phyloP scores from a whole-genome alignment of 495 filamentous ascomycete genomes.

The Aspergillus taichungensis region DNA sequence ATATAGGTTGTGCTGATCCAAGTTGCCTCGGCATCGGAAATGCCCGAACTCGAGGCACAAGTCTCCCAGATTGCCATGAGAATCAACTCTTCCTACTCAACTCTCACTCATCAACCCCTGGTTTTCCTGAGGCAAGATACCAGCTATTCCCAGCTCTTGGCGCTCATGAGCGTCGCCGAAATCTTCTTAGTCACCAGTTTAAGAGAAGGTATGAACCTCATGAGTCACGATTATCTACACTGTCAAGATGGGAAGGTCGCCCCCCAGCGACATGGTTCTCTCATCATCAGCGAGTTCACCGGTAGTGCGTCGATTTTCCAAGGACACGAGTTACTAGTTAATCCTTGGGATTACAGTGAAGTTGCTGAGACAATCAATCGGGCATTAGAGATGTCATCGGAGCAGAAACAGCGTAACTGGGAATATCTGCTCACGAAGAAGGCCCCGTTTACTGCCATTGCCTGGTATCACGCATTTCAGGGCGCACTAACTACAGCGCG shows the following conservation, averaged over 20 bases:
- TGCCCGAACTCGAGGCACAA: constrained; percentile 68
- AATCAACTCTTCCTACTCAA: constrained; percentile 75
- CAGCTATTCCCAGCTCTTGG: constrained; percentile 74
- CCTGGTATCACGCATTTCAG: constrained; percentile 62
- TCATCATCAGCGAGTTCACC: constrained; percentile 93
- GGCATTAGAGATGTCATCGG: constrained; percentile 64
- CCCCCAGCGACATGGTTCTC: constrained; percentile 65
- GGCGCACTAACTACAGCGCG: constrained; percentile 51
- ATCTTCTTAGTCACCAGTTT: constrained; percentile 79
- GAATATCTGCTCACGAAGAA: constrained; percentile 58
- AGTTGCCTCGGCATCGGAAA: constrained; percentile 70
- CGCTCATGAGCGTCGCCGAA: constrained; percentile 72
- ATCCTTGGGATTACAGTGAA: constrained; percentile 82
- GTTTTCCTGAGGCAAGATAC: constrained; percentile 90
- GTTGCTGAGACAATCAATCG: constrained; percentile 69
- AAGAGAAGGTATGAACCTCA: constrained; percentile 87
- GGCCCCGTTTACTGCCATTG: constrained; percentile 60
- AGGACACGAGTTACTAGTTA: constrained; percentile 60
- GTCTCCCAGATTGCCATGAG: constrained; percentile 80
- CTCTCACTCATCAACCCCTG: constrained; percentile 72
- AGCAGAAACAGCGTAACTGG: constrained; percentile 65
- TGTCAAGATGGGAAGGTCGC: constrained; percentile 67
- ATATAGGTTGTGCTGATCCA: constrained; percentile 67
- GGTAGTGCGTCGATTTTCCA: constrained; percentile 76
- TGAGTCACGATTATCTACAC: constrained; percentile 76